Conservation (phyloP, 1,139 yeast genomes). For the Geotrichum restrictum region DNA sequence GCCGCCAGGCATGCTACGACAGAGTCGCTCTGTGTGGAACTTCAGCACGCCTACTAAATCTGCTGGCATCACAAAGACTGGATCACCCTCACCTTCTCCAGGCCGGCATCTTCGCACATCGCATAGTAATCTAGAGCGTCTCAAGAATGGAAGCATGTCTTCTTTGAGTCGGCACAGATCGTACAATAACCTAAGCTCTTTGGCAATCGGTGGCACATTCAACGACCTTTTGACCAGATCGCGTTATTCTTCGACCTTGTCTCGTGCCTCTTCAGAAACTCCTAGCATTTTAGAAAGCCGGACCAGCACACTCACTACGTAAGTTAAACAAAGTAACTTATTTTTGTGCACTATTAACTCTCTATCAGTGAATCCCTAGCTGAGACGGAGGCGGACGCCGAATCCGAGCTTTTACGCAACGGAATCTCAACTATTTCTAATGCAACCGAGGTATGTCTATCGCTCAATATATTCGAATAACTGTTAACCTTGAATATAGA, state of each 20-base stretch:
- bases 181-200: not conserved
- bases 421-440: not conserved
- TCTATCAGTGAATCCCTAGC: slow-evolving; percentile 4
- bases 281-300: slow-evolving; percentile 10
- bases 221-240: slow-evolving; percentile 8
- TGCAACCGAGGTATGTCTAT: not conserved
- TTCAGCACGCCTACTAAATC: not conserved
- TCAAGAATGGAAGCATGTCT: not conserved
- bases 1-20: slow-evolving; percentile 4
- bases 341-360: not conserved
- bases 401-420: not conserved
- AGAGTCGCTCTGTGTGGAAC: slow-evolving; percentile 15
- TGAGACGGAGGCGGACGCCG: slow-evolving; percentile 5
- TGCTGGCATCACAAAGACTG: slow-evolving; percentile 6
- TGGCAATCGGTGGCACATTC: slow-evolving; percentile 4
- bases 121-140: slow-evolving; percentile 8
- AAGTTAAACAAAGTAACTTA: not conserved
- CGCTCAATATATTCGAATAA: not conserved
- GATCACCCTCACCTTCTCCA: slow-evolving; percentile 5
- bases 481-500: not conserved
- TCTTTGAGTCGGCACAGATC: slow-evolving; percentile 9
- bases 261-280: slow-evolving; percentile 7
- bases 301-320: slow-evolving; percentile 13
- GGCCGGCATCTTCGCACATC: slow-evolving; percentile 11
- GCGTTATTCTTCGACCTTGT: slow-evolving; percentile 5